phyloP scores from a whole-genome alignment of 2,329 filamentous ascomycete species.

The Zelopaecilomyces penicillatus region DNA sequence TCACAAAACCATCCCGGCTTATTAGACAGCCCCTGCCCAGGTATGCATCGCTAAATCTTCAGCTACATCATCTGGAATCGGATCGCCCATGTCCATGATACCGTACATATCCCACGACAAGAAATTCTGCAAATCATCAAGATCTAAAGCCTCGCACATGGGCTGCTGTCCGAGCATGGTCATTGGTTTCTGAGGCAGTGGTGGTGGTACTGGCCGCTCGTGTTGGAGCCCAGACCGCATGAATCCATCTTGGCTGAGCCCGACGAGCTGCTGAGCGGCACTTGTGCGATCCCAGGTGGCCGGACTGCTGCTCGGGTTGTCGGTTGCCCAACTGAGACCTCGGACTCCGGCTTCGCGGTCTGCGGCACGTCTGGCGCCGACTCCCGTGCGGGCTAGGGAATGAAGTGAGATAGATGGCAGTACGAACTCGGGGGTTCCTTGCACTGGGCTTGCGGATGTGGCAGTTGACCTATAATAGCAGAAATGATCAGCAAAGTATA shows the following conservation, averaged over 20 bases:
- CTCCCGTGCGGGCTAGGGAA: conserved; percentile 13
- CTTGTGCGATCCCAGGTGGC: conserved; percentile 19
- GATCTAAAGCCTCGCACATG: conserved; percentile 28
- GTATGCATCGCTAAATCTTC: conserved; percentile 24
- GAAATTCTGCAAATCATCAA: conserved; percentile 31
- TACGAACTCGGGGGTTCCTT: conserved; percentile 12
- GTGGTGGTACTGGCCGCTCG: conserved; percentile 23
- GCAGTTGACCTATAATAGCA: conserved; percentile 7
- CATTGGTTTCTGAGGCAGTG: background rate
- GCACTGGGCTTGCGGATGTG: conserved; percentile 8
- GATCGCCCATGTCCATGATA: conserved; percentile 32
- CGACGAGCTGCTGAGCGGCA: conserved; percentile 19
- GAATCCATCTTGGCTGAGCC: conserved; percentile 16
- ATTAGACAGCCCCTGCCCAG: conserved; percentile 5
- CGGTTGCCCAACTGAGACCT: conserved; percentile 14
- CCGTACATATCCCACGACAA: conserved; percentile 33
- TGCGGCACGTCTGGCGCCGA: conserved; percentile 7
- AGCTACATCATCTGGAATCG: conserved; percentile 25
- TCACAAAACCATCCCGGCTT: background rate
- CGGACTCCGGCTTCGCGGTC: conserved; percentile 9
- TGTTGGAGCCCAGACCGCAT: conserved; percentile 27
- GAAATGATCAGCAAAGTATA: background rate
- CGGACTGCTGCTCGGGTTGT: conserved; percentile 13
- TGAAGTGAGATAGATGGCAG: conserved; percentile 17
- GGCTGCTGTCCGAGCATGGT: conserved; percentile 9